A percentile compares a stretch with the other conserved stretches of the same genome.
These are phyloP conservation scores for Lipomyces kockii DNA, from an alignment of 805 yeast species.

Conservation along the genomic window DNA sequence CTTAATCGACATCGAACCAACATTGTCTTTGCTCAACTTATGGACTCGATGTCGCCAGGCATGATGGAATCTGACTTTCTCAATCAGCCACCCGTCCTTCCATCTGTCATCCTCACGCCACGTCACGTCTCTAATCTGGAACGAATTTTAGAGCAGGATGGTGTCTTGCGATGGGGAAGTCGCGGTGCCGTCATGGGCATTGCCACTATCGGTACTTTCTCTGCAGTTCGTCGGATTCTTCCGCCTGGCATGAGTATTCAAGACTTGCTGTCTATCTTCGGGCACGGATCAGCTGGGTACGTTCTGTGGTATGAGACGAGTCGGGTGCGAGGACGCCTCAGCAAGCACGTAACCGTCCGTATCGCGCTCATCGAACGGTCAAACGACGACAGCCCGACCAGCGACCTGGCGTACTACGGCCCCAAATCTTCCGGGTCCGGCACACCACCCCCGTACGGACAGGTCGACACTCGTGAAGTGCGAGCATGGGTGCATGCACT, in stretches of 20 bases:
- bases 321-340: constrained; percentile 20
- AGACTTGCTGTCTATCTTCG: constrained; percentile 26
- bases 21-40: constrained; percentile 41
- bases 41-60: constrained; percentile 26
- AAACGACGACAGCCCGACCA: constrained; percentile 6
- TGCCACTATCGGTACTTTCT: constrained; percentile 39
- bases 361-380: constrained; percentile 36
- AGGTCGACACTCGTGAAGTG: constrained; percentile 34
- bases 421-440: not conserved
- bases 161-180: constrained; percentile 41
- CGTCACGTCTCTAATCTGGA: constrained; percentile 38
- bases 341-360: constrained; percentile 27
- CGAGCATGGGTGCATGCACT: constrained; percentile 45
- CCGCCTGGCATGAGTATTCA: constrained; percentile 24
- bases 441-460: not conserved
- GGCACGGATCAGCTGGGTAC: constrained; percentile 36
- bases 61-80: constrained; percentile 24
- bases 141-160: constrained; percentile 43
- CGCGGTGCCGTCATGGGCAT: constrained; percentile 39
- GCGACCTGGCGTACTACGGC: constrained; percentile 3
- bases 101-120: constrained; percentile 40
- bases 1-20: constrained; percentile 46
- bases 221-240: constrained; percentile 31
- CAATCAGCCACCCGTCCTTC: constrained; percentile 23
- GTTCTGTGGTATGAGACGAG: constrained; percentile 34